Evolutionary conservation across 208 protist species (phyloP).

Genomic region (Crithidia sp.): DNA sequence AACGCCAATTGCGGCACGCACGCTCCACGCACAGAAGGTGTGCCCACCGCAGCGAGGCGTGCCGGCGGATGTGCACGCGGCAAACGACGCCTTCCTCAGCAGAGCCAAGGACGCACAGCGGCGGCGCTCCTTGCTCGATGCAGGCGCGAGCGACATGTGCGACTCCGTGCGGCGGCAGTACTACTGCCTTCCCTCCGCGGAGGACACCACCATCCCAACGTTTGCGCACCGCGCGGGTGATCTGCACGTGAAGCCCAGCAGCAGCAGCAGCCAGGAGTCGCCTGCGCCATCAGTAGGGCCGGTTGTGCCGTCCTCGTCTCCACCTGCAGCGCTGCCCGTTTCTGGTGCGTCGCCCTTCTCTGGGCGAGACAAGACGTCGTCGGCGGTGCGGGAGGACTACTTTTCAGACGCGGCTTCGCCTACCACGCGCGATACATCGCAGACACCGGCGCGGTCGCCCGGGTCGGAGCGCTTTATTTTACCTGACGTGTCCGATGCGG

Average conservation of each 20-base stretch:
- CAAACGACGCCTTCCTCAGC: not conserved
- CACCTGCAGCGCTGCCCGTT: not conserved
- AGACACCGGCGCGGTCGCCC: not conserved
- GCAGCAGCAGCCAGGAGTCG: not conserved
- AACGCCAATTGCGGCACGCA: not conserved
- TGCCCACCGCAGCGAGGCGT: not conserved
- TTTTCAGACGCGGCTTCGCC: not conserved
- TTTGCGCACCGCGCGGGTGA: conserved; percentile 5
- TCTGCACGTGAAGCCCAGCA: conserved; percentile 9
- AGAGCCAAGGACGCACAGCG: not conserved
- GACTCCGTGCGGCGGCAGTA: conserved; percentile 13
- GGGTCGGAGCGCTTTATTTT: conserved; percentile 9
- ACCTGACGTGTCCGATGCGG: not conserved
- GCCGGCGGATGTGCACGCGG: too few species aligned
- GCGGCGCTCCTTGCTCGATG: conserved; percentile 12
- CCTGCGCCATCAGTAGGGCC: not conserved
- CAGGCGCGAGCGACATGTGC: not conserved
- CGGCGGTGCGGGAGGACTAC: conserved; percentile 7
- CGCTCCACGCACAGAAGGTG: not conserved
- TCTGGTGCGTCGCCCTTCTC: not conserved
- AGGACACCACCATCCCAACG: not conserved
- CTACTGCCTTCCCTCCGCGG: not conserved
- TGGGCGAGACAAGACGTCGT: not conserved
- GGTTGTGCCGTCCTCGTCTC: not conserved
- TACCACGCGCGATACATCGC: not conserved